These are phyloP conservation scores for Chlorophyllum brunneum DNA, from an alignment of 768 basidiomycete genomes.

Conservation along the genomic window DNA sequence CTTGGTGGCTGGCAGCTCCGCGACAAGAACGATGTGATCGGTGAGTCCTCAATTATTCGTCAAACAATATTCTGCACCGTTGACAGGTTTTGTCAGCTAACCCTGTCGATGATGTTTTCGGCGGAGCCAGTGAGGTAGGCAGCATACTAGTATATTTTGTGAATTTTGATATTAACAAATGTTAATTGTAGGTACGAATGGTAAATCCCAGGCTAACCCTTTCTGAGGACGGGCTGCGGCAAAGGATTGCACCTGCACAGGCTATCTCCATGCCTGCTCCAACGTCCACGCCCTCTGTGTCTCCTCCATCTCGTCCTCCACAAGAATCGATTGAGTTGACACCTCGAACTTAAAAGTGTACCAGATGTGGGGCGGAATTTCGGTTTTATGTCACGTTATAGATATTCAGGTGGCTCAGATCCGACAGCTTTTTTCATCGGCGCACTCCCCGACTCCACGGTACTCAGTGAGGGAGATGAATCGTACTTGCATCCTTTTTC, in stretches of 20 bases:
- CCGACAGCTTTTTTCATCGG: too few relatives aligned
- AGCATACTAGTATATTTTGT: neutral
- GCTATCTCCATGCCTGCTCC: constrained; percentile 6
- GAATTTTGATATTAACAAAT: neutral
- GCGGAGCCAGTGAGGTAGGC: constrained; percentile 32
- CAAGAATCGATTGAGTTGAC: constrained; percentile 32
- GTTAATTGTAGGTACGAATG: constrained; percentile 9
- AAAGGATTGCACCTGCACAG: constrained; percentile 12
- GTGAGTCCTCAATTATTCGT: constrained; percentile 27
- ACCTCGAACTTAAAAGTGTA: constrained; percentile 19
- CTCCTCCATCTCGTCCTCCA: constrained; percentile 13
- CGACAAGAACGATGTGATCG: constrained; percentile 47
- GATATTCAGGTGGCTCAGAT: too few relatives aligned
- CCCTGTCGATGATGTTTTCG: constrained; percentile 41
- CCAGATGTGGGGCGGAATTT: too few relatives aligned
- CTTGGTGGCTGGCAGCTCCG: constrained; percentile 47
- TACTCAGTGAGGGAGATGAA: too few relatives aligned
- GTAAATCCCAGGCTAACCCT: constrained; percentile 24
- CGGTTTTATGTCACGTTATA: too few relatives aligned
- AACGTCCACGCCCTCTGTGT: neutral
- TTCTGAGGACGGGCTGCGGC: constrained; percentile 19
- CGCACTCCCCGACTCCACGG: too few relatives aligned
- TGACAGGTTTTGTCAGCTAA: constrained; percentile 19
- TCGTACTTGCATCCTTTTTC: too few relatives aligned
- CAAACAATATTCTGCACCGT: neutral